Base-by-base conservation (phyloP, 768 basidiomycete species). In the Lentinus tigrinus region DNA sequence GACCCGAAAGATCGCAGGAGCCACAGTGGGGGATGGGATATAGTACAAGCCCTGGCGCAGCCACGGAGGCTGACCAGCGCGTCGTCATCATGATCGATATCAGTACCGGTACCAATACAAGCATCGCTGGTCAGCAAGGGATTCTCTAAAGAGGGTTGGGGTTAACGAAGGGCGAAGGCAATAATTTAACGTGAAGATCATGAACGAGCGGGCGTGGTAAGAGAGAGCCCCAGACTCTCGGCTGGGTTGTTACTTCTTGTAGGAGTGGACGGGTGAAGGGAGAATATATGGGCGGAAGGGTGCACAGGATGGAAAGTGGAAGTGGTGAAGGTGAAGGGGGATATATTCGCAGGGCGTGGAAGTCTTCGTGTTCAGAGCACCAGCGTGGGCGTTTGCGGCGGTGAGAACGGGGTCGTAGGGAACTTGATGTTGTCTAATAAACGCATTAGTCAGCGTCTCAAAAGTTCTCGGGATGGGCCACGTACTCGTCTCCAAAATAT, bases 401-500 rank as follows among this genome's bases (percentile, higher is more conserved):
- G 24, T 43, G 46, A 56, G 55, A 24, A 54, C 31, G 23, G 49
- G 23, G 91, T 40, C 8, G 55, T 47, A 23, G 55, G 92, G 70
- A 93, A 95, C 73, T 93, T 93, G 77, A 95, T 95, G 69, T 94
- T 88, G 69, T 85, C 91, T 92, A 67, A 8, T n/a, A 39, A 44
- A 13, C 47, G 14, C 47, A 21, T 16, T 38, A 10, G n/a, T 16
- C 24, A 47, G 19, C 11, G 10, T 52, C 4, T 3, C 26, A 40
- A 3, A 21, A 48, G 21, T 17, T n/a, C 42, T 21, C 5, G 27
- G 17, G 51, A 59, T n/a, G 37, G 3, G 24, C 50, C 38, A 85
- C 91, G 64, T 61, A 94, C 94, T 91, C 17, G 95, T 96, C 70
- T 98, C 95, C 60, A 98, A 80, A 56, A 95, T 82, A 68, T 96